Base-by-base conservation (phyloP, 2,329 filamentous ascomycete genomes). In the Ophiosphaerella herpotricha region DNA sequence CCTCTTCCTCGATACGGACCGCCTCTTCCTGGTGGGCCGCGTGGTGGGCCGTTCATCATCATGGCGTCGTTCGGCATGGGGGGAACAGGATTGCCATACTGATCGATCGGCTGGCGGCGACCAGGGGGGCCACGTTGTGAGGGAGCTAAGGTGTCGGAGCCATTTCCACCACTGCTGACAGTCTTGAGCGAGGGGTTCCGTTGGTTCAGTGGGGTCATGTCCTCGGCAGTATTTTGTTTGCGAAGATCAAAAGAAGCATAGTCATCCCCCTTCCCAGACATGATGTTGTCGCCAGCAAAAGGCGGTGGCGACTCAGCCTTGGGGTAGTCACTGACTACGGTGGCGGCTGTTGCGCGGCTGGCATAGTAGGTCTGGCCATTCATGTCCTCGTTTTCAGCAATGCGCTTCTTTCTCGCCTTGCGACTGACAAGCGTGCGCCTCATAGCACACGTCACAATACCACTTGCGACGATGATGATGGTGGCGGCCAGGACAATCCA, bases 381-480 rank as follows among this genome's bases (percentile, higher is more conserved):
- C 92, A 97, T 97, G 71, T 97, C 92, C 7, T 92, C 90, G 70
- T 97, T 96, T 73, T 95, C 89, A 2, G 86, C 91, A 68, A 97
- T 95, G 39, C 91, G 85, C 78, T 87, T 90, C 80, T 94, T 92
- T 55, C 92, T 84, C n/a, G 92, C 90, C 77, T 97, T 97, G 63
- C 93, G 85, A 73, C 90, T 90, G 54, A 97, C 90, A 49, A 97
- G 79, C 2, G 92, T 95, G 52, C 93, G 86, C 57, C 94, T 88
- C 91, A 97, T 97, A 18, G 91, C 91, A 71, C 92, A 99, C 7
- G 91, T 92, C 32, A 97, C 86, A 49, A 99, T 82, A 36, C 87
- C 88, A 68, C 90, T 89, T 21, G 90, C 79, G 43, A 89, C 86
- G 42, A 96, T 89, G 47, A 97, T 77, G 52, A 97, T 88, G 21